phyloP scores from a whole-genome alignment of 2,329 filamentous ascomycete genomes.

The Lachnellula hyalina region DNA sequence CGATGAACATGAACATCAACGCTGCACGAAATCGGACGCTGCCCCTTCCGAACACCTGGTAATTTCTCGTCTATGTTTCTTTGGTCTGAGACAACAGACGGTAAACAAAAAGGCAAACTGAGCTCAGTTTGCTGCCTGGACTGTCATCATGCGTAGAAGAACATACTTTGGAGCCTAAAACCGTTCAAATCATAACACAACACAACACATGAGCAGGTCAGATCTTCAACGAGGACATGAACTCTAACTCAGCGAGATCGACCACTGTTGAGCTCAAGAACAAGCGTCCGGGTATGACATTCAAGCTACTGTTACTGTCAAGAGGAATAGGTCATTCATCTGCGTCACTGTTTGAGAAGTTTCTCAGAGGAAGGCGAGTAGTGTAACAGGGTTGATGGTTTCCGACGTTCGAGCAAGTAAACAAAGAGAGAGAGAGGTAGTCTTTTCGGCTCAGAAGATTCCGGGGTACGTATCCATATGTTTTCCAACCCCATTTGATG shows the following conservation, averaged over 20 bases:
- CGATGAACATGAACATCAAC: constrained; percentile 8
- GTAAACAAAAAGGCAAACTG: not conserved
- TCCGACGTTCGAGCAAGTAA: not conserved
- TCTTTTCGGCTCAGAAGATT: not conserved
- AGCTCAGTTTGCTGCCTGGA: not conserved
- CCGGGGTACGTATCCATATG: not conserved
- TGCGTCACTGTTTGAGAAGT: not conserved
- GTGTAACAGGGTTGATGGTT: not conserved
- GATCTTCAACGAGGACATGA: constrained; percentile 1
- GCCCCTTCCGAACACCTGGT: constrained; percentile 8
- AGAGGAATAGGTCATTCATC: not conserved
- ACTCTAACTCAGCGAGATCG: constrained; percentile 2
- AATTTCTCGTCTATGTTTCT: constrained; percentile 10
- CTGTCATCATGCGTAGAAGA: constrained; percentile 16
- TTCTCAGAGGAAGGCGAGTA: not conserved
- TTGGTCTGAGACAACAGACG: not conserved
- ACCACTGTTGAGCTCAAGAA: not conserved
- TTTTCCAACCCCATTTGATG: not conserved
- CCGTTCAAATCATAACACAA: constrained; percentile 17
- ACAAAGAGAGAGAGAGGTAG: not conserved
- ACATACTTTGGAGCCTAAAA: constrained; percentile 10
- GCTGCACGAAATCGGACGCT: constrained; percentile 11
- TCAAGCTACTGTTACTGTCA: not conserved
- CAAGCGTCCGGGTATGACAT: constrained; percentile 1
- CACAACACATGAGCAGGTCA: constrained; percentile 6